Evolutionary conservation across 768 basidiomycete genomes (phyloP), one percentile per base, ranked within the genome.

Genomic region (Trametes cubensis): DNA sequence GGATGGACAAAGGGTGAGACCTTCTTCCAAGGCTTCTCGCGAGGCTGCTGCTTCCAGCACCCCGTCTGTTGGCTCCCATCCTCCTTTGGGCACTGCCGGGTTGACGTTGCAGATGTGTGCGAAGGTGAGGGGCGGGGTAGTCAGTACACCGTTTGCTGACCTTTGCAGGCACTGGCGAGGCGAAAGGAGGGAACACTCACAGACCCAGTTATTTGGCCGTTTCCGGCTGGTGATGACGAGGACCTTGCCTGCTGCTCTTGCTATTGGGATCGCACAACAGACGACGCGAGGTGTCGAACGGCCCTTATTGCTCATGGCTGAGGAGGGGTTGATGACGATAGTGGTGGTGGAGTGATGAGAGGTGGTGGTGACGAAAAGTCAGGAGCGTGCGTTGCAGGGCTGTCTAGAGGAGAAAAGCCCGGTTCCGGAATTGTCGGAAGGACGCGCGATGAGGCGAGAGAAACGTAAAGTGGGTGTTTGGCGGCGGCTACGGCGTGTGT

Each of bases 1-100:
- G 86, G 83, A 83, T 81, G 85, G 86, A 86, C 80, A 85, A 88
- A 85, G 80, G 85, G 85, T 86, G 86, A 86, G 90, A 94, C 92
- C 92, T 94, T 94, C 92, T 90, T 94, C 92, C 76, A 89, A 81
- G 78, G 92, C 92, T 86, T 94, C 92, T 76, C 92, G 85, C 71
- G 85, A 89, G 79, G 92, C 92, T 74, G 92, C 92, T 79, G 85
- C 87, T 81, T 93, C 91, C 71, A 94, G 79, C 75, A 80, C 81
- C 69, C 82, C 86, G 83, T 94, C 92, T 60, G 88, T 81, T 67
- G 85, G 79, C 77, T 94, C 92, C 88, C 88, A 94, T 72, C 92
- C 92, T 75, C 92, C 92, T 81, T 94, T 94, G n/a, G 92, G 92
- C 71, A 94, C 92, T 94, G 72, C 60, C 62, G 20, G 54, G 47